Evolutionary conservation across 2,329 filamentous ascomycete genomes (phyloP).

Genomic region (Colletotrichum sp.): DNA sequence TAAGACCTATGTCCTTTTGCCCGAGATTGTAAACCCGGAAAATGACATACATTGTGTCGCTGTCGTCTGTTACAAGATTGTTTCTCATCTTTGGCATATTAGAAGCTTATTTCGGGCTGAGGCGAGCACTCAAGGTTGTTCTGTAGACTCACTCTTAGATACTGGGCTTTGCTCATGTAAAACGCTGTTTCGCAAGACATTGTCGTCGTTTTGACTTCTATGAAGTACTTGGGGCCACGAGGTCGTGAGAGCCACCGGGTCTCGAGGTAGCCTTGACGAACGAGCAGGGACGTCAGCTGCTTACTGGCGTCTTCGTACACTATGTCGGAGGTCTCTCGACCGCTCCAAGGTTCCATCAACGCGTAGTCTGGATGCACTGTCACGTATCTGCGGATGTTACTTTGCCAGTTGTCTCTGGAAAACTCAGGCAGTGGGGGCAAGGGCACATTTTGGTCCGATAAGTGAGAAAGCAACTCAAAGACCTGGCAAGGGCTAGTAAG

Average conservation of each 20-base stretch:
- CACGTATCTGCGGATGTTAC: slow-evolving; percentile 48
- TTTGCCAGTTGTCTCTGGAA: slow-evolving; percentile 48
- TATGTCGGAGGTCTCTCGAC: slow-evolving; percentile 51
- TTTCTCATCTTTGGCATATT: slow-evolving; percentile 25
- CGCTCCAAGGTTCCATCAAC: slow-evolving; percentile 42
- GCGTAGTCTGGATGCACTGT: slow-evolving; percentile 42
- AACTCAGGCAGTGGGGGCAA: slow-evolving; percentile 36
- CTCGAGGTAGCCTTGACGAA: slow-evolving; percentile 37
- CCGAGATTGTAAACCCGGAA: slow-evolving; percentile 44
- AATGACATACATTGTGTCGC: slow-evolving; percentile 40
- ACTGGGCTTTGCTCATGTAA: slow-evolving; percentile 52
- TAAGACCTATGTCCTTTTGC: slow-evolving; percentile 30
- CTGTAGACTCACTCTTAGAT: slow-evolving; percentile 36
- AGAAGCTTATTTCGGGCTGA: not conserved
- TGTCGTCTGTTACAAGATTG: slow-evolving; percentile 1
- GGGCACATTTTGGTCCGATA: not conserved
- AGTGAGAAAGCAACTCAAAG: slow-evolving; percentile 41
- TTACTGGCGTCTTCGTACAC: slow-evolving; percentile 43
- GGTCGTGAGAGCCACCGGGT: slow-evolving; percentile 26
- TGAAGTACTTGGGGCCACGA: slow-evolving; percentile 42
- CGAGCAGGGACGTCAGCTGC: slow-evolving; percentile 36
- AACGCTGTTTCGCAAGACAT: slow-evolving; percentile 42
- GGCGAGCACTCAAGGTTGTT: not conserved
- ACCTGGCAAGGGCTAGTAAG: slow-evolving; percentile 32
- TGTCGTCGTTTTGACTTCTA: slow-evolving; percentile 58